A percentile compares a stretch with the other conserved stretches of the same genome.
phyloP scores from a whole-genome alignment of 495 filamentous ascomycete genomes.

The Xylaria nigripes region DNA sequence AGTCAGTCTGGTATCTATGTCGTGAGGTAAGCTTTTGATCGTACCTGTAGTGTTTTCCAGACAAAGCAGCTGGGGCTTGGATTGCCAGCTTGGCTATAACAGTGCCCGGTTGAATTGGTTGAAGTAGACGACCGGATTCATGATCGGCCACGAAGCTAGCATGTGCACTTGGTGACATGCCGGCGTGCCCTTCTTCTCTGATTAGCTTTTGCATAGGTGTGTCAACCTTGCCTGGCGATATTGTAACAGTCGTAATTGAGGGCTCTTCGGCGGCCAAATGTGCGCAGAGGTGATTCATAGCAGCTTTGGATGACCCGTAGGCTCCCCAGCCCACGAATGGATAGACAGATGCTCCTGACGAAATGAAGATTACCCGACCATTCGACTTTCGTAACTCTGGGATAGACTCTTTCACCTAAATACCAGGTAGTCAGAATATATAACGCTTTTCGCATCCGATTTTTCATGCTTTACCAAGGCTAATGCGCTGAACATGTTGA shows the following conservation, averaged over 20 bases:
- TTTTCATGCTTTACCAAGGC: slow-evolving; percentile 52
- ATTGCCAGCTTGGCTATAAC: slow-evolving; percentile 73
- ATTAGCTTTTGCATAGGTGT: slow-evolving; percentile 90
- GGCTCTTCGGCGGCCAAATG: slow-evolving; percentile 75
- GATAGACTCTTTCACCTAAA: slow-evolving; percentile 64
- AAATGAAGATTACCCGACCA: slow-evolving; percentile 65
- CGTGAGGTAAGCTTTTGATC: not conserved
- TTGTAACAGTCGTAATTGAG: slow-evolving; percentile 56
- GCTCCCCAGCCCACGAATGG: slow-evolving; percentile 67
- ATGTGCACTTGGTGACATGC: slow-evolving; percentile 58
- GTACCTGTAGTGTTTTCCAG: slow-evolving; percentile 66
- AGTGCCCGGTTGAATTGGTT: slow-evolving; percentile 74
- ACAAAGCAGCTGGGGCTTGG: slow-evolving; percentile 52
- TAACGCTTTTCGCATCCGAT: not conserved
- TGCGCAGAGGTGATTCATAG: slow-evolving; percentile 69
- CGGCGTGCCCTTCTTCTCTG: slow-evolving; percentile 56
- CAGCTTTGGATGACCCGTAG: slow-evolving; percentile 84
- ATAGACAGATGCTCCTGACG: slow-evolving; percentile 61
- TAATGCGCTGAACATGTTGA: slow-evolving; percentile 76
- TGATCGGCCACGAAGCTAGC: slow-evolving; percentile 58
- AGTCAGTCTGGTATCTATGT: slow-evolving; percentile 30
- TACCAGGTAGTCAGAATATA: slow-evolving; percentile 11
- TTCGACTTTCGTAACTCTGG: slow-evolving; percentile 60
- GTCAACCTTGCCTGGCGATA: slow-evolving; percentile 81
- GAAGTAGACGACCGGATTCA: slow-evolving; percentile 62